Evolutionary conservation across 2,329 filamentous ascomycete species (phyloP).

Genomic region (Tolypocladium paradoxum): DNA sequence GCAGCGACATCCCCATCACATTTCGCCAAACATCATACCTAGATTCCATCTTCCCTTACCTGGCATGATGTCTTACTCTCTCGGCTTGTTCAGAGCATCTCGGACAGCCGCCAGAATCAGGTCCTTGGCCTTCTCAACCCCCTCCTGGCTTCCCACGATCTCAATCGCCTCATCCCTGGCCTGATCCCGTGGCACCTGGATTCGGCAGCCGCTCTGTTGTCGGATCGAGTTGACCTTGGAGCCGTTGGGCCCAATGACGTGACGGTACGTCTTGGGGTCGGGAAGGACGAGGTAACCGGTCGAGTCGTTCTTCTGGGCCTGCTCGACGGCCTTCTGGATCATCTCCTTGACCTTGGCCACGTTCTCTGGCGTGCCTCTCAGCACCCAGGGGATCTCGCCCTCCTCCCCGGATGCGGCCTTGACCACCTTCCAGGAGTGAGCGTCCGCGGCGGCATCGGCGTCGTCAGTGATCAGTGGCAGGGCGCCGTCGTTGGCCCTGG

Average conservation of each 20-base stretch:
- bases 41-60: neutral
- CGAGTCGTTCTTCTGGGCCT: conserved; percentile 57
- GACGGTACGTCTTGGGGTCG: conserved; percentile 80
- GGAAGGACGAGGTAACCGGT: conserved; percentile 84
- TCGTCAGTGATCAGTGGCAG: conserved; percentile 94
- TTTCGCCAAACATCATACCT: neutral
- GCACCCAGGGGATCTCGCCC: conserved; percentile 78
- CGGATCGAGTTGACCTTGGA: conserved; percentile 89
- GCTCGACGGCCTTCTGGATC: conserved; percentile 62
- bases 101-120: conserved; percentile 77
- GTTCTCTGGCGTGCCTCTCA: conserved; percentile 68
- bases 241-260: conserved; percentile 80
- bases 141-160: conserved; percentile 68
- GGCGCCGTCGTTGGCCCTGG: conserved; percentile 46
- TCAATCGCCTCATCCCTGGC: conserved; percentile 73
- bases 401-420: conserved; percentile 50
- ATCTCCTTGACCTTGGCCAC: conserved; percentile 70
- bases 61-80: conserved; percentile 12
- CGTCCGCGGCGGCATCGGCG: conserved; percentile 49
- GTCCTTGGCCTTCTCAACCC: conserved; percentile 77
- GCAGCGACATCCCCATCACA: neutral
- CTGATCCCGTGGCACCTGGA: conserved; percentile 83
- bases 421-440: conserved; percentile 76
- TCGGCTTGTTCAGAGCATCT: conserved; percentile 37
- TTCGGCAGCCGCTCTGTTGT: conserved; percentile 84